These are phyloP conservation scores for Nidula microcarpa DNA, from an alignment of 768 basidiomycete species.

Conservation along the genomic window DNA sequence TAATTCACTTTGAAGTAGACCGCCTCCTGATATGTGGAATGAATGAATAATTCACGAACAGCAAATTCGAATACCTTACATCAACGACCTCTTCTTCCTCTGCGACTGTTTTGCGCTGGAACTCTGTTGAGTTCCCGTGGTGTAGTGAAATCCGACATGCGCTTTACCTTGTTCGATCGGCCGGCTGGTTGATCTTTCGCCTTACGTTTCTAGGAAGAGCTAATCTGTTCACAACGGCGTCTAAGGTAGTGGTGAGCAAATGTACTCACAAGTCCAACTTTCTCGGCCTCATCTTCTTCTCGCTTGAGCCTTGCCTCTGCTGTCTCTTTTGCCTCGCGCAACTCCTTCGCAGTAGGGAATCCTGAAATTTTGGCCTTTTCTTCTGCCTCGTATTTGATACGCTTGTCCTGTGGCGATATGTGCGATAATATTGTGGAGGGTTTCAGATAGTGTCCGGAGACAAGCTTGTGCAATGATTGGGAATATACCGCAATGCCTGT, in stretches of 20 bases:
- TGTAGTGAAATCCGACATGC: not conserved
- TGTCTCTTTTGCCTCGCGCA: slow-evolving; percentile 66
- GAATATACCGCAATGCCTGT: slow-evolving; percentile 41
- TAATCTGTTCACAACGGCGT: not conserved
- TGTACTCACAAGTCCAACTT: slow-evolving; percentile 63
- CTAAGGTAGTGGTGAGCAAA: not conserved
- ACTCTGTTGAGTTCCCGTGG: slow-evolving; percentile 3
- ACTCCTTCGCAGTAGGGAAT: slow-evolving; percentile 78
- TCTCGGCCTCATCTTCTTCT: slow-evolving; percentile 74
- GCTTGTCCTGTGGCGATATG: slow-evolving; percentile 75
- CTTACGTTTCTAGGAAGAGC: slow-evolving; percentile 58
- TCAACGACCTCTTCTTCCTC: slow-evolving; percentile 67
- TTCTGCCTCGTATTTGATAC: slow-evolving; percentile 76
- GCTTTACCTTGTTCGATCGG: slow-evolving; percentile 51
- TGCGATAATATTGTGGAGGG: slow-evolving; percentile 78
- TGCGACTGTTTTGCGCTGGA: slow-evolving; percentile 42
- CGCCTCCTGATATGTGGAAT: slow-evolving; percentile 57
- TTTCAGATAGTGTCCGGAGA: slow-evolving; percentile 72
- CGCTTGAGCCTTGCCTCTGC: slow-evolving; percentile 61
- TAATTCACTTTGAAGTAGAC: slow-evolving; percentile 87
- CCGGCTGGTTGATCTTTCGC: slow-evolving; percentile 44
- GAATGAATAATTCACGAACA: no score
- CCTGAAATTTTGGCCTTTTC: slow-evolving; percentile 71
- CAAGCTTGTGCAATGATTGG: slow-evolving; percentile 65
- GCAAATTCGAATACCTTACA: no score